Conservation (phyloP, 371 early-diverging fungal species). For the Dinochytrium kinnereticum region DNA sequence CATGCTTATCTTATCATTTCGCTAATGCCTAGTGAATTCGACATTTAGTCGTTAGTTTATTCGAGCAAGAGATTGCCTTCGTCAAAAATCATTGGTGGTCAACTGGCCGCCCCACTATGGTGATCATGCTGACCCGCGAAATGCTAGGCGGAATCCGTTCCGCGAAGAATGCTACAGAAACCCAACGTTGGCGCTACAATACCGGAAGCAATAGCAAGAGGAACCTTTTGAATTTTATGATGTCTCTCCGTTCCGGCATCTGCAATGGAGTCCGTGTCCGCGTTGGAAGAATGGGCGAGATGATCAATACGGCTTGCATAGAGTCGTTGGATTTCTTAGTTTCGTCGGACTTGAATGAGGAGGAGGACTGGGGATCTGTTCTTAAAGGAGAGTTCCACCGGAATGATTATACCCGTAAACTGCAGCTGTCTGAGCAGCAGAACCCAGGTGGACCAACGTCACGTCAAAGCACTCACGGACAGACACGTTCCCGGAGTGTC, state of each 20-base stretch:
- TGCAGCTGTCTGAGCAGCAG: slow-evolving; percentile 30
- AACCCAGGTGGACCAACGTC: slow-evolving; percentile 6
- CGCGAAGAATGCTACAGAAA: slow-evolving; percentile 5
- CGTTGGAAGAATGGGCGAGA: slow-evolving; percentile 74
- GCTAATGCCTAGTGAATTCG: not conserved
- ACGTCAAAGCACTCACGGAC: not conserved
- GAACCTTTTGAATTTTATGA: slow-evolving; percentile 83
- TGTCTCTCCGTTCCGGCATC: slow-evolving; percentile 74
- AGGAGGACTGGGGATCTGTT: slow-evolving; percentile 73
- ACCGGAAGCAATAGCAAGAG: slow-evolving; percentile 50
- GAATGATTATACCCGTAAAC: slow-evolving; percentile 11
- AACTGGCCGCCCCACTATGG: slow-evolving; percentile 84
- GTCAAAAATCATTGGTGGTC: slow-evolving; percentile 77
- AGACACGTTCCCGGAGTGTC: slow-evolving; percentile 15
- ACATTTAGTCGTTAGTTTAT: slow-evolving; percentile 63
- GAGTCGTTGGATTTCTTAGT: slow-evolving; percentile 87
- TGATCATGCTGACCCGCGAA: slow-evolving; percentile 73
- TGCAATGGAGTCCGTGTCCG: slow-evolving; percentile 74
- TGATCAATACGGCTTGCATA: slow-evolving; percentile 78
- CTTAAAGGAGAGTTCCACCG: slow-evolving; percentile 51
- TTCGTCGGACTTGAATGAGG: slow-evolving; percentile 54
- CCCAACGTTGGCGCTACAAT: slow-evolving; percentile 35
- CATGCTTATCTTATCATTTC: no score
- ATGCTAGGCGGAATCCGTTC: slow-evolving; percentile 69
- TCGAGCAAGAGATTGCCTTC: slow-evolving; percentile 81